A percentile compares a stretch with the other conserved stretches of the same genome.
Conservation (phyloP, 2,329 filamentous ascomycete species). For the Seiridium cupressi region DNA sequence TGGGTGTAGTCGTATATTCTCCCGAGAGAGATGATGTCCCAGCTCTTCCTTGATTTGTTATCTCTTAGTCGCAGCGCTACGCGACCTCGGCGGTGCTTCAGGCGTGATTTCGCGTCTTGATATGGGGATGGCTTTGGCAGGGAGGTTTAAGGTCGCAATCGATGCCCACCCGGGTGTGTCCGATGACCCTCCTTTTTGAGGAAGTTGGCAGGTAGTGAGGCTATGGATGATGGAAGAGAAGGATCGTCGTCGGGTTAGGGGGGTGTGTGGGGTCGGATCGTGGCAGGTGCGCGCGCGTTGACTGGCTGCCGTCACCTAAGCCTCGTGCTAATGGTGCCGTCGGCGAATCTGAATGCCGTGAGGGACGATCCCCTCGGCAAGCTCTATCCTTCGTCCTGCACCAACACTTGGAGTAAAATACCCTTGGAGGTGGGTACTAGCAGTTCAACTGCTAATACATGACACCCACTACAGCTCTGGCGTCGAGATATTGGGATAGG, state of each 20-base stretch:
- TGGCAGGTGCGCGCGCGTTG: not conserved
- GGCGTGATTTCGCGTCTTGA: not conserved
- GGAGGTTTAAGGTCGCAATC: constrained; percentile 7
- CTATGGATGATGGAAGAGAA: constrained; percentile 16
- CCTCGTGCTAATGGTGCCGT: not conserved
- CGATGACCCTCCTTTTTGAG: constrained; percentile 20
- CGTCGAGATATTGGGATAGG: not conserved
- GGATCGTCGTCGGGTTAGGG: constrained; percentile 23
- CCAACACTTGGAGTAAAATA: not conserved
- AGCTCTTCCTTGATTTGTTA: not conserved
- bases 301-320: constrained; percentile 6
- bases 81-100: not conserved
- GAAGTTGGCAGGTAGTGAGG: constrained; percentile 18
- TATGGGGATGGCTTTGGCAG: constrained; percentile 1
- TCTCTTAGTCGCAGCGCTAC: not conserved
- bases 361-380: not conserved
- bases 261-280: not conserved
- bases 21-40: not conserved
- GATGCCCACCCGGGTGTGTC: constrained; percentile 16
- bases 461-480: not conserved
- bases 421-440: not conserved
- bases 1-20: not conserved
- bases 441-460: not conserved
- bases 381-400: not conserved
- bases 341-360: not conserved